A percentile compares a stretch with the other conserved stretches of the same genome.
Conservation (phyloP, 495 filamentous ascomycete species). For the Geopyxis carbonaria region DNA sequence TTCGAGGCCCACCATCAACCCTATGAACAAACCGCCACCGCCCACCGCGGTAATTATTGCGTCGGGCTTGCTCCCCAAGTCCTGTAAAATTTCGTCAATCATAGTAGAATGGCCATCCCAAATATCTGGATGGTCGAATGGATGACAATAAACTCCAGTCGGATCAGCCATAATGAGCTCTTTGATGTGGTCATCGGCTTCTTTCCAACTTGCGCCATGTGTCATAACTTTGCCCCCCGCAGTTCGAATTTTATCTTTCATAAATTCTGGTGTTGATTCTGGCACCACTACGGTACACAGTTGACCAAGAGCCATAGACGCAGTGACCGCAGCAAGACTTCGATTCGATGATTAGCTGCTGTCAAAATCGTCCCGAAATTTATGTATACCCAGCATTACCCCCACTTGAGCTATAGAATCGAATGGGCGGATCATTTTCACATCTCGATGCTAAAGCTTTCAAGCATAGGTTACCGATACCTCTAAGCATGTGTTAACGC, state of each 20-base stretch:
- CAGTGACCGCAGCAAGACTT: slow-evolving; percentile 68
- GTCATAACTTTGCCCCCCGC: slow-evolving; percentile 60
- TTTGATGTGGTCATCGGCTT: slow-evolving; percentile 58
- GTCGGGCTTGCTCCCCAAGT: slow-evolving; percentile 31
- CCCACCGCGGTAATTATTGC: slow-evolving; percentile 72
- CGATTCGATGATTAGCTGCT: neutral
- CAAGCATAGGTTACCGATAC: slow-evolving; percentile 65
- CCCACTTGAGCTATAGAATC: slow-evolving; percentile 48
- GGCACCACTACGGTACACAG: slow-evolving; percentile 75
- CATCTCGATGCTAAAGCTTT: slow-evolving; percentile 29
- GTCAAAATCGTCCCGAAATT: neutral
- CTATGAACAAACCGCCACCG: slow-evolving; percentile 73
- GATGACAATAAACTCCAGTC: slow-evolving; percentile 66
- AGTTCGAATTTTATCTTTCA: slow-evolving; percentile 52
- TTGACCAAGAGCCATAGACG: slow-evolving; percentile 48
- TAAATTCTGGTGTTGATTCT: slow-evolving; percentile 43
- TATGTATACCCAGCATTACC: slow-evolving; percentile 52
- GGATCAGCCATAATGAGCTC: slow-evolving; percentile 35
- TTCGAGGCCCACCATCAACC: slow-evolving; percentile 58
- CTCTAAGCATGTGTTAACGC: slow-evolving; percentile 33
- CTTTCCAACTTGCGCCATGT: slow-evolving; percentile 51
- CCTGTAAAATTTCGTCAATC: slow-evolving; percentile 49
- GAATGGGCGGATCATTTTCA: neutral
- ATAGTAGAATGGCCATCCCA: slow-evolving; percentile 66
- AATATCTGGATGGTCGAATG: slow-evolving; percentile 73